These are phyloP conservation scores for Tephrocybe sp. DNA, from an alignment of 768 basidiomycete species.

Conservation along the genomic window DNA sequence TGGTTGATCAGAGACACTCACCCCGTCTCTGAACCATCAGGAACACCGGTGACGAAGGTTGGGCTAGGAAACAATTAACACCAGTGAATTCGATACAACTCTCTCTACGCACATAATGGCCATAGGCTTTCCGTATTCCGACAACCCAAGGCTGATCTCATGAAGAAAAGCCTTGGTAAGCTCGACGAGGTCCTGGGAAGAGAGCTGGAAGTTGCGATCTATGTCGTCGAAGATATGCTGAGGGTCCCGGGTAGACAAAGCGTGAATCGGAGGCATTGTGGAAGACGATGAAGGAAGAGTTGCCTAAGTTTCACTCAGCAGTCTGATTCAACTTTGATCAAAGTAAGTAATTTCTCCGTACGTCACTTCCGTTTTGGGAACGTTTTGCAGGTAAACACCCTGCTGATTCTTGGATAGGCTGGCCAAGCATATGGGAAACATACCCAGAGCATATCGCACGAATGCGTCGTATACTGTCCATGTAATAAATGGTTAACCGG, in stretches of 20 bases:
- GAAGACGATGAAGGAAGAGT: constrained; percentile 15
- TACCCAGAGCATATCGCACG: too few relatives aligned
- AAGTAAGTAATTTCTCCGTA: constrained; percentile 23
- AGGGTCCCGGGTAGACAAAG: constrained; percentile 36
- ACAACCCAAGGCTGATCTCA: constrained; percentile 76
- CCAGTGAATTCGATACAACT: neutral
- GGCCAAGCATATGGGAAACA: neutral
- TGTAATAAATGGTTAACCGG: too few relatives aligned
- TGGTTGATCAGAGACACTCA: constrained; percentile 27
- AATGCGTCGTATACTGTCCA: too few relatives aligned
- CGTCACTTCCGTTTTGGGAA: constrained; percentile 35
- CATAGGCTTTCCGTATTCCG: constrained; percentile 73
- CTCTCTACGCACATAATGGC: constrained; percentile 80
- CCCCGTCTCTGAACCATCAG: constrained; percentile 93
- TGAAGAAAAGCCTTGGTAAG: constrained; percentile 79
- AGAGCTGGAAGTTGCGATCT: constrained; percentile 69
- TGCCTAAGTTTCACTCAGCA: constrained; percentile 2
- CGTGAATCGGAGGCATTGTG: constrained; percentile 42
- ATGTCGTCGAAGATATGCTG: constrained; percentile 60
- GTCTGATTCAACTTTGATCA: constrained; percentile 12
- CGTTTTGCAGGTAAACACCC: neutral
- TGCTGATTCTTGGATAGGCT: neutral
- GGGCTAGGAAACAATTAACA: constrained; percentile 50
- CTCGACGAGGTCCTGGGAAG: constrained; percentile 53
- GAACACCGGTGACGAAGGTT: constrained; percentile 93